Base-by-base conservation (phyloP, 148 eudicot genomes). In the Camellia japonica region DNA sequence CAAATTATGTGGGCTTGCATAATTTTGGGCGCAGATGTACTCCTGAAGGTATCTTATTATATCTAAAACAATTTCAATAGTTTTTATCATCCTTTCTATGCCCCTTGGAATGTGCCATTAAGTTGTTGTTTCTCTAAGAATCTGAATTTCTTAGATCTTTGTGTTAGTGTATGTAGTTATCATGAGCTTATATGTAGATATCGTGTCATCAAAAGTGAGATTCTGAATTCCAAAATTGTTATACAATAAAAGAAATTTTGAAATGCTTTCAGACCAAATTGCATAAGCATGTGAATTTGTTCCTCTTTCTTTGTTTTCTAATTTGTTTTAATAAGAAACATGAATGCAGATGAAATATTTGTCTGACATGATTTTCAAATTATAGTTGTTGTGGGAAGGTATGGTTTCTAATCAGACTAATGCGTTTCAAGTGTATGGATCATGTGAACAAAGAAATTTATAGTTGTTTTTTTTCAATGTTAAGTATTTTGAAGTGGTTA, bases 21-120 rank as follows among this genome's bases (percentile, higher is more conserved):
- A 83, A 80, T 85, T 95, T 93, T 83, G 99, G 99, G 65, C 86
- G 90, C 71, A 88, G 91, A 84, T 95, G 98, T 87, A 95, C 99
- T 46, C 93, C 99, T 81, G 99, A 95, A 91, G 97, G 98, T 95
- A 93, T 11, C 19, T 67, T 18, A 68, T 16, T 18, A 68, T 16
- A 16, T 19, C 23, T 47, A 67, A 61, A 67, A 61, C 78, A 61
- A 3, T 42, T 2, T 30, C 30, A 30, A 30, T 0, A 30, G 0
- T 1, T 15, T 66, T 7, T 1, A 10, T 5, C 19, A 2, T 46
- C 6, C 20, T 13, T 47, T 64, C 30, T 11, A 6, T 47, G 68
- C n/a, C 38, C 58, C 8, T 13, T 19, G 20, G 23, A 3, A 73
- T 73, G 63, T 30, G 63, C 44, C 62, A 73, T 52, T 54, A 1